These are phyloP conservation scores for Pistacia integerrima DNA, from an alignment of 345 rosid genomes.

Conservation along the genomic window DNA sequence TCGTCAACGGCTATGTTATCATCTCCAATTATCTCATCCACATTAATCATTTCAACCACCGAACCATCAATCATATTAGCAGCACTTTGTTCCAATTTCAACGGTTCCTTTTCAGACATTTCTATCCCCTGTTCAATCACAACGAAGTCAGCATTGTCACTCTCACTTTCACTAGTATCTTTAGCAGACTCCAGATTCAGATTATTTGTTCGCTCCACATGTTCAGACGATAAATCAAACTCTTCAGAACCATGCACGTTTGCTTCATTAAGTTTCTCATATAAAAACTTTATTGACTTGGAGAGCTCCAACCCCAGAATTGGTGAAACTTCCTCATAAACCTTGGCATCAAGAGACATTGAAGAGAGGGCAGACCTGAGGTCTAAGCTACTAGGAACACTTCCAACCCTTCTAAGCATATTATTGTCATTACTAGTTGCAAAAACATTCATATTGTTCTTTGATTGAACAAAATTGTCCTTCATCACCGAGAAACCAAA, in stretches of 20 bases:
- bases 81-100: constrained; percentile 30
- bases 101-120: constrained; percentile 35
- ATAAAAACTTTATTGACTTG: constrained; percentile 56
- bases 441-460: constrained; percentile 28
- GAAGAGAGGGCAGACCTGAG: constrained; percentile 27
- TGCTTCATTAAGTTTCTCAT: constrained; percentile 62
- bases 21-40: constrained; percentile 53
- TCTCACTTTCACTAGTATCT: constrained; percentile 31
- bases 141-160: constrained; percentile 36
- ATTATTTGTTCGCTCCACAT: constrained; percentile 27
- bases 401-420: constrained; percentile 50
- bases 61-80: constrained; percentile 28
- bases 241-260: constrained; percentile 33
- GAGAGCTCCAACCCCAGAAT: constrained; percentile 59
- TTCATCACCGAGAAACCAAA: constrained; percentile 53
- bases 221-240: constrained; percentile 21
- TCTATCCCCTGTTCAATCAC: constrained; percentile 55
- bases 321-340: constrained; percentile 38
- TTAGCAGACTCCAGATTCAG: constrained; percentile 21
- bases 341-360: constrained; percentile 44
- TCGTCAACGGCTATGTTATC: constrained; percentile 34
- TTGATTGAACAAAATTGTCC: constrained; percentile 32
- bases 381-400: constrained; percentile 47
- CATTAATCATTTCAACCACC: constrained; percentile 49
- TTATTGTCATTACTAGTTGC: constrained; percentile 20